Percentiles rank a stretch among this genome's conserved stretches.
Evolutionary conservation across 306 rosid genomes (phyloP).

Genomic region (Cicer judaicum): DNA sequence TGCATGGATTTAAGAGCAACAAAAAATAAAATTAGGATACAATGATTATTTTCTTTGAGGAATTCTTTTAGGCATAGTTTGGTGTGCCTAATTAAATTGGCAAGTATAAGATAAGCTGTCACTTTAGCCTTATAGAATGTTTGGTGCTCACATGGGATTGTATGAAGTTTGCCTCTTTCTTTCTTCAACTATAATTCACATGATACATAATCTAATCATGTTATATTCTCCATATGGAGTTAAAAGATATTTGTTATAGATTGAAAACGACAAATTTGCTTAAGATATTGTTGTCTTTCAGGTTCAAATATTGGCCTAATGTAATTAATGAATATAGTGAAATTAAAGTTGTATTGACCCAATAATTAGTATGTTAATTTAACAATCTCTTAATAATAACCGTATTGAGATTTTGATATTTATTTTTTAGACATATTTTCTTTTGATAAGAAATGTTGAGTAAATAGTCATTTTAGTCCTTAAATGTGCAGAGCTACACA

Average conservation of each 20-base stretch:
- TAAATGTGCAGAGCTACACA: no score
- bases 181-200: slow-evolving; percentile 12
- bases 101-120: slow-evolving; percentile 18
- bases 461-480: no score
- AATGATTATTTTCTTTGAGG: not conserved
- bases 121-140: not conserved
- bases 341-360: not conserved
- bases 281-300: slow-evolving; percentile 5
- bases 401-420: no score
- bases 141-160: slow-evolving; percentile 34
- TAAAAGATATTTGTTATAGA: not conserved
- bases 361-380: no score
- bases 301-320: not conserved
- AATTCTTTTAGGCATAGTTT: slow-evolving; percentile 22
- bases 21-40: not conserved
- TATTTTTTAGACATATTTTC: no score
- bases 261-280: slow-evolving; percentile 23
- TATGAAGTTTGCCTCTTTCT: slow-evolving; percentile 10
- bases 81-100: slow-evolving; percentile 27
- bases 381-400: no score
- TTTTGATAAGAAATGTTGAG: no score
- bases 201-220: slow-evolving; percentile 5
- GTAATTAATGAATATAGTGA: slow-evolving; percentile 9
- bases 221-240: slow-evolving; percentile 6
- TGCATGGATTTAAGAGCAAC: no score